Percentiles rank a stretch among this genome's conserved stretches.
Conservation (phyloP, 2,329 filamentous ascomycete genomes). For the Myriangium duriaei region DNA sequence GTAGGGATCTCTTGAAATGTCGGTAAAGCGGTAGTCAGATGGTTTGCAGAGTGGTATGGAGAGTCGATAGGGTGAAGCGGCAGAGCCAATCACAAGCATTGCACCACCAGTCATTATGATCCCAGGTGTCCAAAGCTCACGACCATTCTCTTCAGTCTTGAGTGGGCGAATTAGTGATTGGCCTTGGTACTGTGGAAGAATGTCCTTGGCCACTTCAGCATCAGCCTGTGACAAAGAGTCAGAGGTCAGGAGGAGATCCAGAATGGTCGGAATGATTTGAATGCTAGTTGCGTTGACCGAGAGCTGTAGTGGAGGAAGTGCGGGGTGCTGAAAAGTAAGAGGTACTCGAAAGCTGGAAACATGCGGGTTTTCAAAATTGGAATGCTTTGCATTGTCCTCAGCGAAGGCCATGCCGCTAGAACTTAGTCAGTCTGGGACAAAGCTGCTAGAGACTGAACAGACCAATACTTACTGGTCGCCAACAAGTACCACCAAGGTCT, state of each 20-base stretch:
- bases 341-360: conserved; percentile 34
- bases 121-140: neutral
- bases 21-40: conserved; percentile 9
- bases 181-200: conserved; percentile 34
- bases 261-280: conserved; percentile 34
- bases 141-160: conserved; percentile 1
- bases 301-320: conserved; percentile 30
- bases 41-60: conserved; percentile 6
- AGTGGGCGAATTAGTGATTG: conserved; percentile 31
- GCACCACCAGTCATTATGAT: conserved; percentile 10
- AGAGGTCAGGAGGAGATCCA: conserved; percentile 32
- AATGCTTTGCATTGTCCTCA: conserved; percentile 26
- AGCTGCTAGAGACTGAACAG: neutral
- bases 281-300: conserved; percentile 29
- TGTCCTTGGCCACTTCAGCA: conserved; percentile 24
- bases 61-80: conserved; percentile 4
- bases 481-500: conserved; percentile 35
- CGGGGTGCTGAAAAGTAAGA: conserved; percentile 32
- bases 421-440: neutral
- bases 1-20: conserved; percentile 3
- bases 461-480: conserved; percentile 26
- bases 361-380: conserved; percentile 33
- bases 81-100: conserved; percentile 7
- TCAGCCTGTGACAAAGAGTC: conserved; percentile 26
- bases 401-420: conserved; percentile 23